Evolutionary conservation across 1,139 yeast genomes (phyloP).

Genomic region (Meyerozyma carpophila): DNA sequence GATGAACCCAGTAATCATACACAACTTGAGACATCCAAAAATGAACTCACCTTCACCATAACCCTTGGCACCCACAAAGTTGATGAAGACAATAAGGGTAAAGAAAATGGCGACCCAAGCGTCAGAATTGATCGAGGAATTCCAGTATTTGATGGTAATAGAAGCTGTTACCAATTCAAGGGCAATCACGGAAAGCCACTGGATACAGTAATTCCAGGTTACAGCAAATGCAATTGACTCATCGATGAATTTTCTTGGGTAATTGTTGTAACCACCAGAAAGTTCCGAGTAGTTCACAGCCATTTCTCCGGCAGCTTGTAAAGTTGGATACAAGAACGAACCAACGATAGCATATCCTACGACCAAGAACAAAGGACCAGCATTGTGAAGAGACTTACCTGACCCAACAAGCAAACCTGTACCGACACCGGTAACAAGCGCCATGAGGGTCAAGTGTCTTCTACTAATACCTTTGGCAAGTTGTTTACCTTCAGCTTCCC

Average conservation of each 20-base stretch:
- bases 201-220: conserved; percentile 40
- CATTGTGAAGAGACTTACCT: conserved; percentile 25
- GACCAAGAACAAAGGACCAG: conserved; percentile 33
- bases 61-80: conserved; percentile 41
- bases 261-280: conserved; percentile 38
- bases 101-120: conserved; percentile 48
- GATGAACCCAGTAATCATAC: conserved; percentile 24
- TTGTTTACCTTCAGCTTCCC: conserved; percentile 21
- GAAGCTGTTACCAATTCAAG: conserved; percentile 39
- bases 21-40: conserved; percentile 20
- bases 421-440: conserved; percentile 37
- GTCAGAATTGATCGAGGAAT: conserved; percentile 12
- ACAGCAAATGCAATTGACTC: conserved; percentile 35
- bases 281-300: conserved; percentile 35
- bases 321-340: conserved; percentile 33
- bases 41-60: conserved; percentile 49
- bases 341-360: conserved; percentile 36
- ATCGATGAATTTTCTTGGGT: conserved; percentile 34
- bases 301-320: conserved; percentile 40
- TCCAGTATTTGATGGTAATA: conserved; percentile 31
- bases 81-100: conserved; percentile 31
- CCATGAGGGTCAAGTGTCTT: conserved; percentile 33
- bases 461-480: conserved; percentile 27
- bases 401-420: conserved; percentile 39
- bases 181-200: conserved; percentile 37